Conservation (phyloP, 768 basidiomycete species). For the Leccinum sublutescens region DNA sequence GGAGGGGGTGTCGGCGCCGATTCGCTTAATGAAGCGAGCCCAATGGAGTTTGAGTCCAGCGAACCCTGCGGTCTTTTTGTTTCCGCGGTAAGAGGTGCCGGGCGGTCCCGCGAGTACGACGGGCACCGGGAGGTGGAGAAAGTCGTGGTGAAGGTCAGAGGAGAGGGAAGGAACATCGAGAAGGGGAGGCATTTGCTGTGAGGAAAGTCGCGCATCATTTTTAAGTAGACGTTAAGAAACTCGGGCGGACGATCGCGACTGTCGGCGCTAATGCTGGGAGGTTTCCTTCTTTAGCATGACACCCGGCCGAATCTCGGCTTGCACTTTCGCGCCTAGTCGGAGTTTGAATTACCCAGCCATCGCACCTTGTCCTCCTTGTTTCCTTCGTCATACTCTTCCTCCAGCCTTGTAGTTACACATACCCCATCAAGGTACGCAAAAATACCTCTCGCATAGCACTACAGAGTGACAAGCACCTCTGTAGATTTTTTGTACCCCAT, state of each 20-base stretch:
- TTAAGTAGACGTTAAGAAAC: background rate
- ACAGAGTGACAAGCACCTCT: constrained; percentile 2
- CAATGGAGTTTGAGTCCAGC: constrained; percentile 41
- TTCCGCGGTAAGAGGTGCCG: constrained; percentile 27
- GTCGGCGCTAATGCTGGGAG: background rate
- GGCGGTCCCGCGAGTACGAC: constrained; percentile 33
- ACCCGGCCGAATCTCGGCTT: constrained; percentile 7
- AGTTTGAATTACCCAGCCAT: constrained; percentile 37
- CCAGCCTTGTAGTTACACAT: constrained; percentile 22
- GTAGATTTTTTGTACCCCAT: constrained; percentile 31
- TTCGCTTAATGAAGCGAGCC: constrained; percentile 50
- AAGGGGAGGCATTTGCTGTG: background rate
- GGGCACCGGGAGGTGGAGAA: constrained; percentile 41
- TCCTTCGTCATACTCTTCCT: constrained; percentile 29
- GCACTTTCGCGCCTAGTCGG: constrained; percentile 36
- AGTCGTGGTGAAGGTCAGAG: constrained; percentile 8
- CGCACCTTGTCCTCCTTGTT: constrained; percentile 38
- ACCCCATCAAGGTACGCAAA: constrained; percentile 23
- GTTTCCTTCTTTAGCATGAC: background rate
- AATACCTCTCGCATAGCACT: constrained; percentile 8
- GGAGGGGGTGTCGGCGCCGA: constrained; percentile 58
- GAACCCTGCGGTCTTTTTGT: constrained; percentile 40
- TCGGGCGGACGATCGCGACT: background rate
- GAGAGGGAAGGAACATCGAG: constrained; percentile 1
- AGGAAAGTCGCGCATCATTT: background rate